phyloP scores from a whole-genome alignment of 179 eudicot genomes.

The Patellifolia procumbens region DNA sequence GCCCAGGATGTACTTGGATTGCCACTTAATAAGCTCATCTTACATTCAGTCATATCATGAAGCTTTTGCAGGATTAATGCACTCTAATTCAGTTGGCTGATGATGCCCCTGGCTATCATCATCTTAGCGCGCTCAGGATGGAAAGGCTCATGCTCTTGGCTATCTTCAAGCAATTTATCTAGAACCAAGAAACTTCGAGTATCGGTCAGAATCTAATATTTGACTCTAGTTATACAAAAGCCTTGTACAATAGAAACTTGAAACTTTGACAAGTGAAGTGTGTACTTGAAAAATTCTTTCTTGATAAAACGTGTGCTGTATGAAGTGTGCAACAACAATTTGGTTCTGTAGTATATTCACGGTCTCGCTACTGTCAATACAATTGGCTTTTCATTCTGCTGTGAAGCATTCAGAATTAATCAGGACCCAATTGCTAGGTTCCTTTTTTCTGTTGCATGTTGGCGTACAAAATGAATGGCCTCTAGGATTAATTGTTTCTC shows the following conservation, averaged over 20 bases:
- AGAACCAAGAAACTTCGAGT: too few relatives aligned
- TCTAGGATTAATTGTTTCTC: not conserved
- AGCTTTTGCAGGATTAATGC: too few relatives aligned
- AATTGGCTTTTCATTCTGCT: not conserved
- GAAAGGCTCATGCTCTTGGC: too few relatives aligned
- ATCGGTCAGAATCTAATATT: too few relatives aligned
- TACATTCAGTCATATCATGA: not conserved
- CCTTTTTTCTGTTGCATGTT: not conserved
- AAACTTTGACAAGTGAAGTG: too few relatives aligned
- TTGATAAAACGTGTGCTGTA: not conserved
- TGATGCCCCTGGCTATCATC: too few relatives aligned
- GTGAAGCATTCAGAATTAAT: not conserved
- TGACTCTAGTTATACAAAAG: too few relatives aligned
- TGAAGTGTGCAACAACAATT: not conserved
- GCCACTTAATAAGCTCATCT: not conserved
- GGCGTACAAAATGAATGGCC: not conserved
- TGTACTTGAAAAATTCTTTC: not conserved
- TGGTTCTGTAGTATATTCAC: not conserved
- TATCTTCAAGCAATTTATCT: too few relatives aligned
- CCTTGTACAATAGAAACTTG: too few relatives aligned
- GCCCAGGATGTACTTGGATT: not conserved
- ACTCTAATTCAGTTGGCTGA: too few relatives aligned
- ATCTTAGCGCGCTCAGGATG: too few relatives aligned
- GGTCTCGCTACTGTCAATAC: not conserved
- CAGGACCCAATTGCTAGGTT: not conserved